phyloP scores from a whole-genome alignment of 495 filamentous ascomycete genomes.

The Aeminium ludgeri region DNA sequence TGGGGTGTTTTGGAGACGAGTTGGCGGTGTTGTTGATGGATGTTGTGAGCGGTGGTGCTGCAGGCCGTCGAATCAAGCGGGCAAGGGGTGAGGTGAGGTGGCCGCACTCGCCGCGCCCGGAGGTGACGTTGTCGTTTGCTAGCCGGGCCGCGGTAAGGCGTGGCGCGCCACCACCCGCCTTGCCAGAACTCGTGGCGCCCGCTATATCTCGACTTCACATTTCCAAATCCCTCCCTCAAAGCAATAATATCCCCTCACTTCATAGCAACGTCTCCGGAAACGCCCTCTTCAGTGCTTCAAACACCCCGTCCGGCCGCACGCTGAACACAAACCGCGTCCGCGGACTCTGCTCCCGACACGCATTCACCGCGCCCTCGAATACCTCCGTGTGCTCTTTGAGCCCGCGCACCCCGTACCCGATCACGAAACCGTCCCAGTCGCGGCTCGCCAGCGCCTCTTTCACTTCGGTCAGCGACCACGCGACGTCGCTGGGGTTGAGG shows the following conservation, averaged over 20 bases:
- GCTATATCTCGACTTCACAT: no score
- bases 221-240: no score
- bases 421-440: conserved; percentile 5
- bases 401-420: conserved; percentile 2
- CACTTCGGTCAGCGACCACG: background rate
- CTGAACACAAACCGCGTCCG: conserved; percentile 6
- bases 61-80: no score
- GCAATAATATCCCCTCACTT: no score
- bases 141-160: no score
- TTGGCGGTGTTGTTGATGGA: conserved; percentile 6
- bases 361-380: conserved; percentile 5
- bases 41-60: background rate
- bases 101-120: no score
- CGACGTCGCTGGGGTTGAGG: conserved; percentile 2
- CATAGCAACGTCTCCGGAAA: background rate
- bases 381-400: conserved; percentile 4
- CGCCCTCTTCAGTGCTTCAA: conserved; percentile 1
- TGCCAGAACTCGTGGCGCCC: background rate
- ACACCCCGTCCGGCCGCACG: conserved; percentile 3
- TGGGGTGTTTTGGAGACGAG: conserved; percentile 7
- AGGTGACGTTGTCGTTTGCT: no score
- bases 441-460: background rate
- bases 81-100: no score
- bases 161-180: background rate
- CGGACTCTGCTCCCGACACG: background rate